Percentiles rank a stretch among this genome's conserved stretches.
Evolutionary conservation across 306 rosid species (phyloP).

Genomic region (Echinosophora koreensis): DNA sequence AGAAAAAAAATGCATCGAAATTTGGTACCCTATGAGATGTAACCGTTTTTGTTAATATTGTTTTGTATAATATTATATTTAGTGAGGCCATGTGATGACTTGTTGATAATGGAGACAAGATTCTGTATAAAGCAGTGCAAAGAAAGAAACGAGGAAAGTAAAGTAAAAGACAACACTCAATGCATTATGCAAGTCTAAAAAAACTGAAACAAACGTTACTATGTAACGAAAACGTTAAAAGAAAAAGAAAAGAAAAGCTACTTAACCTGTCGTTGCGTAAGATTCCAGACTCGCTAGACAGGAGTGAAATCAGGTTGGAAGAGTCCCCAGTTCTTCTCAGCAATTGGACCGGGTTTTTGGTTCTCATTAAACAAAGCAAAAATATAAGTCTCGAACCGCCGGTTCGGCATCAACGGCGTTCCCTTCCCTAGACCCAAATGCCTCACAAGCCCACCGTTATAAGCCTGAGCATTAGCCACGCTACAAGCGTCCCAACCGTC

Average conservation of each 20-base stretch:
- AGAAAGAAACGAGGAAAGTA: not conserved
- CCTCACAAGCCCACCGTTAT: constrained; percentile 55
- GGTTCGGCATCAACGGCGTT: constrained; percentile 90
- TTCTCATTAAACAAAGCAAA: constrained; percentile 84
- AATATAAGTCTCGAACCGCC: constrained; percentile 71
- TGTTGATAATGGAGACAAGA: not conserved
- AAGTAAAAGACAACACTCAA: not conserved
- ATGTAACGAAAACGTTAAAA: too few relatives aligned
- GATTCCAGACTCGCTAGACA: constrained; percentile 73
- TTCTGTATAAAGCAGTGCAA: not conserved
- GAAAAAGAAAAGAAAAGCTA: not conserved
- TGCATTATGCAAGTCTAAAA: not conserved
- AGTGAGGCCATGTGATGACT: not conserved
- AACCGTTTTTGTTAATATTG: not conserved
- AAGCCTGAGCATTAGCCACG: constrained; percentile 61
- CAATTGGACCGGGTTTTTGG: constrained; percentile 87
- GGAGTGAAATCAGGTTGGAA: constrained; percentile 81
- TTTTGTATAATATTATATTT: not conserved
- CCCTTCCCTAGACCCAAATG: constrained; percentile 71
- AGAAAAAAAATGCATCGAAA: constrained; percentile 9
- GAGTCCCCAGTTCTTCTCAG: constrained; percentile 88
- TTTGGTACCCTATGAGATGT: not conserved
- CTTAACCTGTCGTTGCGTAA: constrained; percentile 58
- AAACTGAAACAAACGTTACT: not conserved
- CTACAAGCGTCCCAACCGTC: constrained; percentile 82